A percentile compares a stretch with the other conserved stretches of the same genome.
These are phyloP conservation scores for Barnettozyma pratensis DNA, from an alignment of 805 yeast species.

Conservation along the genomic window DNA sequence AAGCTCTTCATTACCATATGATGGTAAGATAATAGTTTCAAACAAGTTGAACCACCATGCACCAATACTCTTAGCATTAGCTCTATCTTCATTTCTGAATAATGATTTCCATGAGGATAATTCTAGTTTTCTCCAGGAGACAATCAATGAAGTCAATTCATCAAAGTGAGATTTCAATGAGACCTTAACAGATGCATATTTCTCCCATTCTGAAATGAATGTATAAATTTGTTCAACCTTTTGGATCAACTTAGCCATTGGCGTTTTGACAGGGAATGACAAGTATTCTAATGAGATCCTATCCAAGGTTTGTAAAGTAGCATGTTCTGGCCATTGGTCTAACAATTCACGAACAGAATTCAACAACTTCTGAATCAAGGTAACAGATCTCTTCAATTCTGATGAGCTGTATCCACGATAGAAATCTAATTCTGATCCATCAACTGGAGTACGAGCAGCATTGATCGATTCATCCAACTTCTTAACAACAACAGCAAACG, in stretches of 20 bases:
- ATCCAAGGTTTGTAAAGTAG: conserved; percentile 66
- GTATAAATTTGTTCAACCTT: conserved; percentile 86
- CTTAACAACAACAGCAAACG: conserved; percentile 32
- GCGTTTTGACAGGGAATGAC: conserved; percentile 55
- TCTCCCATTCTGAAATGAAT: conserved; percentile 87
- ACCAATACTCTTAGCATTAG: conserved; percentile 46
- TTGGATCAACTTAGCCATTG: conserved; percentile 71
- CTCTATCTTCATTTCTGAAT: conserved; percentile 57
- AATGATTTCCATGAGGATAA: conserved; percentile 79
- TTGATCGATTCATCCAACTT: conserved; percentile 31
- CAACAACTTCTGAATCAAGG: conserved; percentile 39
- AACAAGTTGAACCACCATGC: conserved; percentile 91
- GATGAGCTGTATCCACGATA: conserved; percentile 56
- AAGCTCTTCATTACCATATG: conserved; percentile 32
- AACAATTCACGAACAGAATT: conserved; percentile 43
- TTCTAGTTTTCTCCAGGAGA: conserved; percentile 88
- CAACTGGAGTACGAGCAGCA: conserved; percentile 23
- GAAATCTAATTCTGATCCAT: conserved; percentile 43
- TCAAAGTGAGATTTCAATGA: conserved; percentile 54
- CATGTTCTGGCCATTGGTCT: conserved; percentile 91
- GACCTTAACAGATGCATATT: conserved; percentile 77
- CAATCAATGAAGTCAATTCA: conserved; percentile 60
- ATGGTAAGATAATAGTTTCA: conserved; percentile 63
- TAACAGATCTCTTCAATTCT: conserved; percentile 60
- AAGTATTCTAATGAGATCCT: conserved; percentile 64